These are phyloP conservation scores for Chaetomiaceae sp. DNA, from an alignment of 2,329 filamentous ascomycete species.

Conservation along the genomic window DNA sequence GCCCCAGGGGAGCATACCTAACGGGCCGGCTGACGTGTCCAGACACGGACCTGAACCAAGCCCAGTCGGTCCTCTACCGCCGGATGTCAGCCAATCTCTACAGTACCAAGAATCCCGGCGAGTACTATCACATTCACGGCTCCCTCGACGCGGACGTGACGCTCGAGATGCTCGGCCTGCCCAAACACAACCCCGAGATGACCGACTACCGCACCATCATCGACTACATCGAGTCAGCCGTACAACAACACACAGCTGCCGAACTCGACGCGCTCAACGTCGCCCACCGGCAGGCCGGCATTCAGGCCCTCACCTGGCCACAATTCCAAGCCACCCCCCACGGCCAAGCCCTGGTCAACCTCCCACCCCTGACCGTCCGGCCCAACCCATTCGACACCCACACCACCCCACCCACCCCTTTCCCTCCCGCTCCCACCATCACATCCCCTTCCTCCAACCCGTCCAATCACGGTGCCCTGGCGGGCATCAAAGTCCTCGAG, in stretches of 20 bases:
- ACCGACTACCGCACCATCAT: slow-evolving; percentile 58
- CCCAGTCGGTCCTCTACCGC: slow-evolving; percentile 67
- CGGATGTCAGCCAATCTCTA: slow-evolving; percentile 71
- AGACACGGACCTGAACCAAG: slow-evolving; percentile 69
- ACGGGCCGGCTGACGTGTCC: slow-evolving; percentile 24
- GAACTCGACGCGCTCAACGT: slow-evolving; percentile 58
- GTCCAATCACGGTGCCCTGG: slow-evolving; percentile 34
- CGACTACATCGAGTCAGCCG: slow-evolving; percentile 54
- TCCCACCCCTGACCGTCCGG: slow-evolving; percentile 48
- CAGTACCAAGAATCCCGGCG: slow-evolving; percentile 58
- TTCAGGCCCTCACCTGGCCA: slow-evolving; percentile 54
- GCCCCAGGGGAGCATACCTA: slow-evolving; percentile 26
- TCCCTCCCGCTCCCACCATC: slow-evolving; percentile 30
- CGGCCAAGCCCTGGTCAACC: slow-evolving; percentile 39
- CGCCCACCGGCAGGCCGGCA: slow-evolving; percentile 54
- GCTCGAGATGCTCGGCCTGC: slow-evolving; percentile 64
- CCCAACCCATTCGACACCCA: slow-evolving; percentile 39
- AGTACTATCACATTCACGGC: slow-evolving; percentile 72
- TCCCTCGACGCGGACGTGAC: slow-evolving; percentile 68
- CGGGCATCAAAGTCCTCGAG: slow-evolving; percentile 69
- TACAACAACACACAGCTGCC: slow-evolving; percentile 48
- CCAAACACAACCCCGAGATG: slow-evolving; percentile 56
- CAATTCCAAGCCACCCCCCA: slow-evolving; percentile 55
- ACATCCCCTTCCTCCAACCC: slow-evolving; percentile 18
- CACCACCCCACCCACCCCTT: slow-evolving; percentile 43